These are phyloP conservation scores for Raffaelea deltoideospora DNA, from an alignment of 2,329 filamentous ascomycete genomes.

Conservation along the genomic window DNA sequence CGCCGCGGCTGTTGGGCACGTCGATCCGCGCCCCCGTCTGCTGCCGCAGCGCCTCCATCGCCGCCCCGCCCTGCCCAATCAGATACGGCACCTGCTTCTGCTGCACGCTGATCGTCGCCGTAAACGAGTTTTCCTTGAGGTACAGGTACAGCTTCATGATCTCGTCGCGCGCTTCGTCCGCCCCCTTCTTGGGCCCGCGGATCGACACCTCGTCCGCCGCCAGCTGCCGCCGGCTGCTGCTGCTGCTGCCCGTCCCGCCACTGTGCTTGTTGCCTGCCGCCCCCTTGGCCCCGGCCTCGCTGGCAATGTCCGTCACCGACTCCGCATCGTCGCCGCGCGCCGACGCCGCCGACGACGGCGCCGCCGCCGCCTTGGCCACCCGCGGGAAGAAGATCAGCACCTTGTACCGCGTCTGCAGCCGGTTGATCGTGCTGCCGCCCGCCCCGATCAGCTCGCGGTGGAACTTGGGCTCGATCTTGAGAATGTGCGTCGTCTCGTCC, in stretches of 20 bases:
- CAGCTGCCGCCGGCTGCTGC: constrained; percentile 55
- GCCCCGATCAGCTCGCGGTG: constrained; percentile 88
- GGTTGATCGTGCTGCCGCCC: constrained; percentile 76
- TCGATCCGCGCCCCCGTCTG: constrained; percentile 81
- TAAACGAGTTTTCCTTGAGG: constrained; percentile 73
- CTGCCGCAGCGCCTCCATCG: constrained; percentile 79
- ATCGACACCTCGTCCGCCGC: constrained; percentile 78
- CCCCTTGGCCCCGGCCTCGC: too few species aligned
- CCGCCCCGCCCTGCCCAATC: constrained; percentile 79
- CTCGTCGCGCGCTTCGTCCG: constrained; percentile 83
- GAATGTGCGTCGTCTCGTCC: constrained; percentile 72
- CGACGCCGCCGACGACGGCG: too few species aligned
- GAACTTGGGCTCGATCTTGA: constrained; percentile 88
- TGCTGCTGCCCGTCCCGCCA: too few species aligned
- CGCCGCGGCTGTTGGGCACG: constrained; percentile 67
- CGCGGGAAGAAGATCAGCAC: constrained; percentile 91
- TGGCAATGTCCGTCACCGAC: constrained; percentile 51
- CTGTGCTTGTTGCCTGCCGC: too few species aligned
- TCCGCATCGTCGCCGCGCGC: constrained; percentile 57
- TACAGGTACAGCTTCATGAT: constrained; percentile 80
- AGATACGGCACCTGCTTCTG: constrained; percentile 87
- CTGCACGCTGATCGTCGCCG: constrained; percentile 67
- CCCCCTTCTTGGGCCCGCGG: constrained; percentile 82
- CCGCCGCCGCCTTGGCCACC: constrained; percentile 44
- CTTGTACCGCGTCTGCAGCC: constrained; percentile 80